Percentiles rank a stretch among this genome's conserved stretches.
phyloP scores from a whole-genome alignment of 306 rosid species.

The Lagenaria siceraria region DNA sequence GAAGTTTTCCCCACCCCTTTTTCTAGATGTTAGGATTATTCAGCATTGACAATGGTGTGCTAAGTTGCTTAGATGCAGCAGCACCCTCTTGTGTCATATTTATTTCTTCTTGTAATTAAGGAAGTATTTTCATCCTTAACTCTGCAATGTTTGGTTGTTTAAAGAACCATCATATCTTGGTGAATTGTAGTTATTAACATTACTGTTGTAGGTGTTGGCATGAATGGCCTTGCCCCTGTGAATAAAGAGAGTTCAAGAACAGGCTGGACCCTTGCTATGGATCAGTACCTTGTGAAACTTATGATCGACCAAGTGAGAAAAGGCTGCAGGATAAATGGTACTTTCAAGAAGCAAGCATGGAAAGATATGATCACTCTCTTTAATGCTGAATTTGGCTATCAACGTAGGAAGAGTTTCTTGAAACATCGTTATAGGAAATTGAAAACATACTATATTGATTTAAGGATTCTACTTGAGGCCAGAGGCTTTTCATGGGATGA shows the following conservation, averaged over 20 bases:
- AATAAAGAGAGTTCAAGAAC: constrained; percentile 16
- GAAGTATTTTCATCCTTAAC: not conserved
- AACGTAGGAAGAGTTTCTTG: constrained; percentile 25
- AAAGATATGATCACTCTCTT: constrained; percentile 25
- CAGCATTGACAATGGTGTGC: not conserved
- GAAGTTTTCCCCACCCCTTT: not conserved
- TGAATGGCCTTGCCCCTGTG: constrained; percentile 12
- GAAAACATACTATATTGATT: constrained; percentile 23
- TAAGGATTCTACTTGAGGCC: constrained; percentile 26
- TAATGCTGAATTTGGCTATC: constrained; percentile 30
- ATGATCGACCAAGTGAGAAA: constrained; percentile 33
- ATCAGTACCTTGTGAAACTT: constrained; percentile 37
- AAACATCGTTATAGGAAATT: constrained; percentile 27
- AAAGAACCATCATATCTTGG: not conserved
- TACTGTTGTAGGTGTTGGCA: constrained; percentile 18
- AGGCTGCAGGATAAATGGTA: constrained; percentile 17
- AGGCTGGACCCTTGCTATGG: constrained; percentile 33
- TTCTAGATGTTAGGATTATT: not conserved
- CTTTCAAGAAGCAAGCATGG: constrained; percentile 38
- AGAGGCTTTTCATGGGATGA: constrained; percentile 41
- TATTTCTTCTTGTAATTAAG: not conserved
- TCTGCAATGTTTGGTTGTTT: not conserved
- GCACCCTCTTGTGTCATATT: not conserved
- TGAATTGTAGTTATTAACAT: not conserved
- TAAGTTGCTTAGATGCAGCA: not conserved